phyloP scores from a whole-genome alignment of 148 eudicot species.

The Drosera capensis region DNA sequence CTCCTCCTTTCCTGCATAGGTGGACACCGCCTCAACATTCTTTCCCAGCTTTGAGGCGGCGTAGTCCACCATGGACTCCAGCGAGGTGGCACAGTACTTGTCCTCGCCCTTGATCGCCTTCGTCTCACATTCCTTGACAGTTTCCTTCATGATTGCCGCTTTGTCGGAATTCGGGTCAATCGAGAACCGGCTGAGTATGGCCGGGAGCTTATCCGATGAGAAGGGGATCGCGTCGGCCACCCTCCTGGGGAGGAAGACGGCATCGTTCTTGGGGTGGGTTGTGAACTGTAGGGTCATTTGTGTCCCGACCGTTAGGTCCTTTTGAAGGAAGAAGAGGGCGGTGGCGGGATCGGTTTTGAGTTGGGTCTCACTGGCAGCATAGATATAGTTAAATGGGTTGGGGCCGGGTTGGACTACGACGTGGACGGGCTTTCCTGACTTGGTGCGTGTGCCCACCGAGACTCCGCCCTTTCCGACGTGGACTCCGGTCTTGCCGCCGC shows the following conservation, averaged over 20 bases:
- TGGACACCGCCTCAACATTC: conserved; percentile 12
- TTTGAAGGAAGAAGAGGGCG: conserved; percentile 41
- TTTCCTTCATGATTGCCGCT: conserved; percentile 27
- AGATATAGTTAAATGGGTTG: conserved; percentile 16
- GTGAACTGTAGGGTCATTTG: conserved; percentile 38
- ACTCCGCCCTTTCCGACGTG: conserved; percentile 33
- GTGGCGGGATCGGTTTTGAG: conserved; percentile 6
- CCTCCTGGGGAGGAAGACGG: conserved; percentile 32
- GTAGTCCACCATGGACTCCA: conserved; percentile 67
- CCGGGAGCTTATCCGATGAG: conserved; percentile 24
- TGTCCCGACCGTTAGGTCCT: conserved; percentile 26
- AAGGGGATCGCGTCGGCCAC: conserved; percentile 42
- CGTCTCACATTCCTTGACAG: conserved; percentile 38
- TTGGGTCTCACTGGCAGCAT: conserved; percentile 13
- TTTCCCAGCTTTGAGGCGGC: conserved; percentile 14
- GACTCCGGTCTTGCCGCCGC: conserved; percentile 18
- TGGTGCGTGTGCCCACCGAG: conserved; percentile 12
- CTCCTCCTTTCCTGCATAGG: conserved; percentile 2
- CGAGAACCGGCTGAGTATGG: conserved; percentile 22
- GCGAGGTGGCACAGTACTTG: conserved; percentile 52
- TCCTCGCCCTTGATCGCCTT: conserved; percentile 22
- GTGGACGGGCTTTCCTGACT: conserved; percentile 21
- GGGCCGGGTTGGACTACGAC: conserved; percentile 19
- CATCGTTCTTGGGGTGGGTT: conserved; percentile 9
- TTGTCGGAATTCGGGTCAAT: conserved; percentile 28